Evolutionary conservation across 129 eudicot species (phyloP), one percentile per base, ranked within the genome.

Genomic region (Tagetes erecta): DNA sequence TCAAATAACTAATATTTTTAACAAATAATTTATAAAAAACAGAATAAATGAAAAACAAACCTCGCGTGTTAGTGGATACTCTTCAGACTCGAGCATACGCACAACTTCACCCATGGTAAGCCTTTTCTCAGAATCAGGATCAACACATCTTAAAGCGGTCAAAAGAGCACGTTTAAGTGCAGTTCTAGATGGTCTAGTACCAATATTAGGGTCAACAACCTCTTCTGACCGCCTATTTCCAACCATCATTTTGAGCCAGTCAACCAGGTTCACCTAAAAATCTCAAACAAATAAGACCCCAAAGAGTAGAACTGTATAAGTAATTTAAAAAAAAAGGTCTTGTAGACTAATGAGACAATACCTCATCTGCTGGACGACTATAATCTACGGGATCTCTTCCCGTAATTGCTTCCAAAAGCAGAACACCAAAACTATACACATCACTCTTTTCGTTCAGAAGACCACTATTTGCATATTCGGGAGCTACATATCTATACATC

Each of bases 371-470:
- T 30, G 95, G 89, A 64, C 97, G 97, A 70, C 92, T 78, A 76
- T 91, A 88, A 78, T 91, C 97, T 53, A 91, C 97, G 0, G 97
- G 97, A 76, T 91, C 97, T 78, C 97, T 80, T 62, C 97, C 95
- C 6, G 91, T 91, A 5, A 90, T 87, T n/a, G 94, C 89, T 81
- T 90, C 96, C 79, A 90, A 76, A 9, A 90, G 84, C 62, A 91
- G 73, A 76, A 91, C 91, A 60, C 97, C 97, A 64, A 87, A 91
- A 80, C 97, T 88, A 67, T 91, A 91, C 38, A 91, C 97, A 62
- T 91, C 97, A 36, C 95, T 91, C 78, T 91, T 91, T 78, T 91
- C 97, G 45, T 91, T 91, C 44, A 91, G 67, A 75, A 87, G 95
- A 58, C 97, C 97, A 57, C 90, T 91, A 67, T 88, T 91, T 67